Evolutionary conservation across 345 rosid genomes (phyloP).

Genomic region (Eucalyptus pumila): DNA sequence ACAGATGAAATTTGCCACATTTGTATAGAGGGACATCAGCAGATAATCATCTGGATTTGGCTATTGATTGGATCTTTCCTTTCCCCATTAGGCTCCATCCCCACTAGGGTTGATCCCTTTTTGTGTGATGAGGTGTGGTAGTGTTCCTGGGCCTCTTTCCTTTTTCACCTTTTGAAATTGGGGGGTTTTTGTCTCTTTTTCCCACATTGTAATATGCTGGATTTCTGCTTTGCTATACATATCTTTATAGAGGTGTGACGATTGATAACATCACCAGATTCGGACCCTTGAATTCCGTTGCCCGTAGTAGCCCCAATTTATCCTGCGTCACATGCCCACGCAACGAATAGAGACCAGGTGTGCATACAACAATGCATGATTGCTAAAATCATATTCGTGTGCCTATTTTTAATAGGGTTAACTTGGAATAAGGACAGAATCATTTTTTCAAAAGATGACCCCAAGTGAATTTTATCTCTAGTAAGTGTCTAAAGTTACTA

Average conservation of each 20-base stretch:
- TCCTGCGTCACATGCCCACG: too few species aligned
- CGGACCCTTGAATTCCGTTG: not conserved
- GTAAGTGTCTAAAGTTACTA: not conserved
- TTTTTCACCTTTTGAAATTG: not conserved
- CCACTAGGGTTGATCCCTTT: slow-evolving; percentile 51
- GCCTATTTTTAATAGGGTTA: too few species aligned
- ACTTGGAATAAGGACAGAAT: not conserved
- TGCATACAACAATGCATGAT: not conserved
- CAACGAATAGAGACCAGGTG: not conserved
- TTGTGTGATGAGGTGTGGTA: slow-evolving; percentile 49
- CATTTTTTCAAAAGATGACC: not conserved
- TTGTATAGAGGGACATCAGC: not conserved
- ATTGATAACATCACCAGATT: not conserved
- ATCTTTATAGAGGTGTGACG: not conserved
- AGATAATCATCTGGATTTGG: not conserved
- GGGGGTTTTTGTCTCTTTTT: not conserved
- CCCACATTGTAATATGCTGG: not conserved
- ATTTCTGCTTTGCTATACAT: not conserved
- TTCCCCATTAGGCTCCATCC: slow-evolving; percentile 40
- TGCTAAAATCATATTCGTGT: not conserved
- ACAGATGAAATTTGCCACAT: not conserved
- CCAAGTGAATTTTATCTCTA: not conserved
- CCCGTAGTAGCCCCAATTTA: not conserved
- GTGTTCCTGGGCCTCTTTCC: not conserved
- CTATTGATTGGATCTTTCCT: not conserved